Evolutionary conservation across 192 early-diverging fungal genomes (phyloP).

Genomic region (Radiomyces spectabilis): DNA sequence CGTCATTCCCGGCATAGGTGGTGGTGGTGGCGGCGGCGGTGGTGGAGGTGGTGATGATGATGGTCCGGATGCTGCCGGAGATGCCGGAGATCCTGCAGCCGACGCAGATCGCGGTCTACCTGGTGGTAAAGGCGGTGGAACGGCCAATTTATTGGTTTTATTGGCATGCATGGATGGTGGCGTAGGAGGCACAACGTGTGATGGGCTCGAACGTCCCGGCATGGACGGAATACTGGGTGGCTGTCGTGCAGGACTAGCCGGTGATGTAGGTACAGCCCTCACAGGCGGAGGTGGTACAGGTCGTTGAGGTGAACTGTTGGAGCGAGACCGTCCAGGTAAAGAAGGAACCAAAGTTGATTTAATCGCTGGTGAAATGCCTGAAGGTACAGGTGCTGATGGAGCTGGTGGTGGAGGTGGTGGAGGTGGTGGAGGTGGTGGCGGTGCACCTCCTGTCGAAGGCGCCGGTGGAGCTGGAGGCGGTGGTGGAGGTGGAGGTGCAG

Average conservation of each 20-base stretch:
- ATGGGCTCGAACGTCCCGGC: conserved; percentile 8
- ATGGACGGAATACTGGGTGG: conserved; percentile 4
- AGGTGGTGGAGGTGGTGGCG: conserved; percentile 16
- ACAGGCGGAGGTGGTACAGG: conserved; percentile 15
- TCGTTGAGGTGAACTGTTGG: conserved; percentile 30
- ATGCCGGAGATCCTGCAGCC: background rate
- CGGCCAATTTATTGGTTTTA: background rate
- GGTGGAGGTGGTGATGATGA: conserved; percentile 9
- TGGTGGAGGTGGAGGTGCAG: conserved; percentile 16
- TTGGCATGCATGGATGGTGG: conserved; percentile 4
- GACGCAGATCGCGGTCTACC: conserved; percentile 13
- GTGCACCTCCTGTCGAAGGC: background rate
- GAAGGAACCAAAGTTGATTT: conserved; percentile 9
- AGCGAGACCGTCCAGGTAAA: conserved; percentile 30
- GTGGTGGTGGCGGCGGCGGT: background rate
- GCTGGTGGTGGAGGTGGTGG: conserved; percentile 20
- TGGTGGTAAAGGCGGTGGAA: conserved; percentile 18
- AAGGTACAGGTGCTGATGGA: conserved; percentile 6
- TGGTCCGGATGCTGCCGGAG: background rate
- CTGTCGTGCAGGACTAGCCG: background rate
- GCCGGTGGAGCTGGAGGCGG: background rate
- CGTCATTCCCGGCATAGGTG: background rate
- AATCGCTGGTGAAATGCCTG: conserved; percentile 10
- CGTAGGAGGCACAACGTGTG: conserved; percentile 23
- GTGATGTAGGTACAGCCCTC: conserved; percentile 14